A percentile compares a stretch with the other conserved stretches of the same genome.
Conservation (phyloP, 164 flowering plant genomes). For the Magnolia sinica region DNA sequence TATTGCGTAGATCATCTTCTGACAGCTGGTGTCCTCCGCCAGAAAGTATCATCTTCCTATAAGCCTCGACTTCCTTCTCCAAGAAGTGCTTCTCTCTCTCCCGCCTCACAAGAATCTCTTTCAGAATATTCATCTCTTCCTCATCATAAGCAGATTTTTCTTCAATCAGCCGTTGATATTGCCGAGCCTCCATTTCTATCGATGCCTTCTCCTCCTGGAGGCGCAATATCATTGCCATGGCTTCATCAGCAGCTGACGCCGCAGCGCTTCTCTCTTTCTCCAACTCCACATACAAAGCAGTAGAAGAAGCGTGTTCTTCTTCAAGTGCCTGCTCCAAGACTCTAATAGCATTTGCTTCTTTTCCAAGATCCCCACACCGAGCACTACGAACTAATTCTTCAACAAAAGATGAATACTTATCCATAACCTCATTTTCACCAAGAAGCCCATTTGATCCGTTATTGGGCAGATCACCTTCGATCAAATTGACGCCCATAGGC, state of each 20-base stretch:
- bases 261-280: conserved; percentile 95
- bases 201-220: conserved; percentile 90
- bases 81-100: conserved; percentile 78
- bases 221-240: conserved; percentile 93
- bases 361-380: conserved; percentile 11
- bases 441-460: conserved; percentile 19
- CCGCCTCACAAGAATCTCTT: conserved; percentile 73
- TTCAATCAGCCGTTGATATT: conserved; percentile 78
- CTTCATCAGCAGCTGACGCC: conserved; percentile 90
- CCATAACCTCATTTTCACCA: conserved; percentile 25
- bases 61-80: conserved; percentile 86
- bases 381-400: conserved; percentile 18
- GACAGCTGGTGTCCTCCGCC: conserved; percentile 27
- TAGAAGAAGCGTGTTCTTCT: conserved; percentile 59
- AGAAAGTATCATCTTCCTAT: conserved; percentile 36
- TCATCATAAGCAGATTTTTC: conserved; percentile 82
- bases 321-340: conserved; percentile 61
- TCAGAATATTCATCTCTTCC: conserved; percentile 87
- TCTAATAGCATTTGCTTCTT: conserved; percentile 30
- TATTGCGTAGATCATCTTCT: conserved; percentile 22
- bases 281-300: conserved; percentile 60
- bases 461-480: conserved; percentile 20
- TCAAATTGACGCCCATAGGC: conserved; percentile 12
- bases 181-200: conserved; percentile 83
- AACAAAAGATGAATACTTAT: conserved; percentile 20